Conservation (phyloP, 2,329 filamentous ascomycete species). For the Neopestalotiopsis clavispora region DNA sequence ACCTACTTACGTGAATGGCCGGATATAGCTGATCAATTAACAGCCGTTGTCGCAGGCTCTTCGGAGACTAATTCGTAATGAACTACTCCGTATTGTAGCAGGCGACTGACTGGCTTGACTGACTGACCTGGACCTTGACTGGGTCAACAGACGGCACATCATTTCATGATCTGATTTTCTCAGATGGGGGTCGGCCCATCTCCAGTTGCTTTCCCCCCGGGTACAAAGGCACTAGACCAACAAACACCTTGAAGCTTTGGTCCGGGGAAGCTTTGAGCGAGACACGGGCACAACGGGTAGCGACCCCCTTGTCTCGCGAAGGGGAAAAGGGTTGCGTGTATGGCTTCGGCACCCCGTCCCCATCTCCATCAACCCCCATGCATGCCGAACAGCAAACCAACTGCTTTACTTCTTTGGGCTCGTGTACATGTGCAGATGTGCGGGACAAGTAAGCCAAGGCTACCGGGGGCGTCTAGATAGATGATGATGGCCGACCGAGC, state of each 20-base stretch:
- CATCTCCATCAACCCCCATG: neutral
- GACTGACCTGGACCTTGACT: too few relatives aligned
- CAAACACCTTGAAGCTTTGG: neutral
- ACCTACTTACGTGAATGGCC: neutral
- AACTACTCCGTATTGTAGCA: neutral
- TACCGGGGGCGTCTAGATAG: neutral
- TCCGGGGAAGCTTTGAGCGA: slow-evolving; percentile 13
- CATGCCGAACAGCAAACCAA: neutral
- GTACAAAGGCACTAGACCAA: neutral
- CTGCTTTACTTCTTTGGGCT: neutral
- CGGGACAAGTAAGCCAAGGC: neutral
- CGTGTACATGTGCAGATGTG: neutral
- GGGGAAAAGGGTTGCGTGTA: neutral
- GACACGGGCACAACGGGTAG: neutral
- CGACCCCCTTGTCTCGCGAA: neutral
- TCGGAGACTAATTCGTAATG: neutral
- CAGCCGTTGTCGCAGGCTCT: neutral
- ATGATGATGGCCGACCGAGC: neutral
- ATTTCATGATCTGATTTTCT: neutral
- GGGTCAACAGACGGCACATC: neutral
- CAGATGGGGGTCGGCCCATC: neutral
- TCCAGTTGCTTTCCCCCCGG: neutral
- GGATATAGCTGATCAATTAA: neutral
- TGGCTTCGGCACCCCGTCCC: slow-evolving; percentile 1
- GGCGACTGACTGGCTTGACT: neutral